Base-by-base conservation (phyloP, 2,329 filamentous ascomycete species). In the Penicillium sp. region DNA sequence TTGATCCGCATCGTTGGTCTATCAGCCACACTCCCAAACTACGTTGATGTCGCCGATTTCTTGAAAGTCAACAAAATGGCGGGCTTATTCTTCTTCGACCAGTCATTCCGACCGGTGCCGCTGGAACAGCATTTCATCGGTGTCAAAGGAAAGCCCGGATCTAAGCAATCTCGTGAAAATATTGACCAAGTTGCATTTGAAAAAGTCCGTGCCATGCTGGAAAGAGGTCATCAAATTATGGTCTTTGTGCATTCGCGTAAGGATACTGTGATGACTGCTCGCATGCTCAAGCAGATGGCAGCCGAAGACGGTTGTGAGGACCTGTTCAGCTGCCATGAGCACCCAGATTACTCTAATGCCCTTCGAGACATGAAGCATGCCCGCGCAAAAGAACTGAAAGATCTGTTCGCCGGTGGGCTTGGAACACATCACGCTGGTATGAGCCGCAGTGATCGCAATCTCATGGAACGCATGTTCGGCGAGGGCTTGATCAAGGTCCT, bases 171-270 rank as follows among this genome's bases (percentile, higher is more conserved):
- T 7, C 84, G 88, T 49, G 92, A 96, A 32, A 97, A 97, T 58
- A 76, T 98, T 25, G 93, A 98, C 60, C 79, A 79, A 23, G 84
- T 89, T 2, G 84, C 89, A 0, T 98, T 95, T 65, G 91, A 97
- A 58, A 99, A 99, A 67, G 90, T 96, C 41, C 86, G 84, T 59
- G 87, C 93, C 45, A 96, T 98, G 91, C 78, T 98, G 3, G 83
- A 90, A 65, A 77, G 79, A 50, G 91, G 88, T n/a, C 93, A 99
- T 63, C 93, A 98, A 68, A 81, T 98, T 58, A 98, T 99, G 95
- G 92, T 99, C 0, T 98, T 99, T 69, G 95, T 98, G 9, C 95
- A 98, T 68, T 96, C 92, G 1, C 81, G 93, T 24, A 91, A 95
- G 66, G 95, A 99, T 61, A 98, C 95, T 0, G 83, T 95, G 58